Conservation (phyloP, 78 protist species). For the Dictyostelium citrinum region DNA sequence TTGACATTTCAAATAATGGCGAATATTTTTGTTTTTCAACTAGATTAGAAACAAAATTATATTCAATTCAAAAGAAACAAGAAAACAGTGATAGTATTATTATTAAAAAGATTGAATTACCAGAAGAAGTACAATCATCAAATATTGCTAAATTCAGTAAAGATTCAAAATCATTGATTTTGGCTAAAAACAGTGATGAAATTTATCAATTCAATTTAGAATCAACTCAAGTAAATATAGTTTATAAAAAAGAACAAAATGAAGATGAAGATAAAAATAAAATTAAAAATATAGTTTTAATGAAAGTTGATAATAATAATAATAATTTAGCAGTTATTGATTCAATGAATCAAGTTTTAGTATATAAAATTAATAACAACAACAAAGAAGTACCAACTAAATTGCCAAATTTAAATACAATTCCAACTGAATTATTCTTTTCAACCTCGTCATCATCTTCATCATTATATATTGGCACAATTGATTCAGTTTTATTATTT, state of each 20-base stretch:
- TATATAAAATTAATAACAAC: background rate
- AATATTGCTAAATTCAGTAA: background rate
- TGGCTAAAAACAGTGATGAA: background rate
- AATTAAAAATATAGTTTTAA: background rate
- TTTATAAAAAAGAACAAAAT: background rate
- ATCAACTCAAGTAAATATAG: background rate
- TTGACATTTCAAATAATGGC: background rate
- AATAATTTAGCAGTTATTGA: background rate
- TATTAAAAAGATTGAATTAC: constrained; percentile 11
- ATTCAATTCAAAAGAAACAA: background rate
- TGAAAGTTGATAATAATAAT: background rate
- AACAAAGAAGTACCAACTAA: background rate
- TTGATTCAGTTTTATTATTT: background rate
- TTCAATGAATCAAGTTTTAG: constrained; percentile 5
- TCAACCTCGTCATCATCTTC: background rate
- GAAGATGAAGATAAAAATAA: background rate
- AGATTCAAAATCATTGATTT: background rate
- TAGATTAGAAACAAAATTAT: background rate
- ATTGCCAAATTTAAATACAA: constrained; percentile 4
- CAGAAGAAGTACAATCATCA: background rate
- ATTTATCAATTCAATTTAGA: background rate
- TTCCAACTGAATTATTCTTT: background rate
- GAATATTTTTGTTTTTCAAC: background rate
- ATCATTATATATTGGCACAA: background rate
- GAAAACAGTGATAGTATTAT: background rate